phyloP scores from a whole-genome alignment of 768 basidiomycete genomes.

The Nevesoporus exiguus region DNA sequence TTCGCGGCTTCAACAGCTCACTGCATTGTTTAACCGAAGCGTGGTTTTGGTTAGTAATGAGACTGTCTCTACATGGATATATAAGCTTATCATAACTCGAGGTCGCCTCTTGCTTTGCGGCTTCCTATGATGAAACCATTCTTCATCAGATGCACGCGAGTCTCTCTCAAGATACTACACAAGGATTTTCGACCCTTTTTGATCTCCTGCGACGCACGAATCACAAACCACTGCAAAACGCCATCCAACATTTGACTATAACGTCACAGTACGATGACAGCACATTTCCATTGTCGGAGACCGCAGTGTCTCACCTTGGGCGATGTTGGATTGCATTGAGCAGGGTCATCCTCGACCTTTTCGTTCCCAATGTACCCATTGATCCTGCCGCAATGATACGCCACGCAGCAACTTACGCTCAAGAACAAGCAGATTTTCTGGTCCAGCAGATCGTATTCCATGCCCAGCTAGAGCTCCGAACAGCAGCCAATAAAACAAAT shows the following conservation, averaged over 20 bases:
- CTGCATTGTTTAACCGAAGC: constrained; percentile 38
- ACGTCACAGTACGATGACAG: constrained; percentile 19
- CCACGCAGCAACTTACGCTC: constrained; percentile 42
- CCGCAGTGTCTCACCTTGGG: constrained; percentile 38
- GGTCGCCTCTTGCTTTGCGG: constrained; percentile 45
- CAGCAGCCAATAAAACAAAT: constrained; percentile 56
- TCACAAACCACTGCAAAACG: constrained; percentile 34
- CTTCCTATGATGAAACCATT: constrained; percentile 34
- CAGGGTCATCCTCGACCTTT: constrained; percentile 60
- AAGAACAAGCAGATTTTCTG: constrained; percentile 39
- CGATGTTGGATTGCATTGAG: constrained; percentile 60
- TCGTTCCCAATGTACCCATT: constrained; percentile 79
- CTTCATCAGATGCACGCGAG: constrained; percentile 13
- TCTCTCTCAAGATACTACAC: constrained; percentile 4
- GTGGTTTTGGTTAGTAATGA: constrained; percentile 39
- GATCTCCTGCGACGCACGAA: constrained; percentile 33
- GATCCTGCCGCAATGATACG: constrained; percentile 77
- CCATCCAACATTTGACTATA: constrained; percentile 32
- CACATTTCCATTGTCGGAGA: constrained; percentile 13
- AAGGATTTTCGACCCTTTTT: constrained; percentile 26
- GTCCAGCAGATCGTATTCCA: constrained; percentile 53
- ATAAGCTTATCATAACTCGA: constrained; percentile 7
- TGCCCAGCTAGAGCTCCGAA: constrained; percentile 47
- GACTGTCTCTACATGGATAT: neutral
- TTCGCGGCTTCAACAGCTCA: constrained; percentile 43